These are phyloP conservation scores for Backusella australiensis DNA, from an alignment of 192 early-diverging fungal species.

Conservation along the genomic window DNA sequence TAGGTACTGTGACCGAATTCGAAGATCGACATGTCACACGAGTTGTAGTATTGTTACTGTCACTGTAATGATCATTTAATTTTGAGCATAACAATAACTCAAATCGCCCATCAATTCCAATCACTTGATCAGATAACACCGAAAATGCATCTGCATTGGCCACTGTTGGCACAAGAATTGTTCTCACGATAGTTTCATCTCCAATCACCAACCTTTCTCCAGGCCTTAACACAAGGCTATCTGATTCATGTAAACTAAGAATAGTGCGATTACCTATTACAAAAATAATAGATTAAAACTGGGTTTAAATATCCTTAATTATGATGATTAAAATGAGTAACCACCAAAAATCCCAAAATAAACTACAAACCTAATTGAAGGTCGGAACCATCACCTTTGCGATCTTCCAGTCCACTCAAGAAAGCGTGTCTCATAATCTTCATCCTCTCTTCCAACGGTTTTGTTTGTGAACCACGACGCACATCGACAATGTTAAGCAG, in stretches of 20 bases:
- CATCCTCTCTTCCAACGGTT: slow-evolving; percentile 61
- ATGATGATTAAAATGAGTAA: neutral
- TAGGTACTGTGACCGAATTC: slow-evolving; percentile 26
- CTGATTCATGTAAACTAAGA: slow-evolving; percentile 24
- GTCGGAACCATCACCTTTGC: slow-evolving; percentile 23
- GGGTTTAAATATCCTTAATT: neutral
- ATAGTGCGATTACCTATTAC: slow-evolving; percentile 20
- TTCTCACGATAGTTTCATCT: slow-evolving; percentile 10
- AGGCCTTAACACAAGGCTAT: slow-evolving; percentile 26
- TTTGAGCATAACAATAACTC: slow-evolving; percentile 46
- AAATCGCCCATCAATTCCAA: slow-evolving; percentile 27
- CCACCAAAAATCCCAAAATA: neutral
- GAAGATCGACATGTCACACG: slow-evolving; percentile 29
- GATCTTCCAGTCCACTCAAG: slow-evolving; percentile 51
- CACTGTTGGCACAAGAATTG: slow-evolving; percentile 34
- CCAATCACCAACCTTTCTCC: slow-evolving; percentile 34
- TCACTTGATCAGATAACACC: slow-evolving; percentile 37
- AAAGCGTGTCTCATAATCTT: slow-evolving; percentile 53
- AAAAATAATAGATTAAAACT: neutral
- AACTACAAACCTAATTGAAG: slow-evolving; percentile 15
- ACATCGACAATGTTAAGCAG: slow-evolving; percentile 66
- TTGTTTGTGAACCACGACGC: slow-evolving; percentile 52
- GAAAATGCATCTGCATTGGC: slow-evolving; percentile 32
- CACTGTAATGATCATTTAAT: slow-evolving; percentile 19
- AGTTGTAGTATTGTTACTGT: neutral